Base-by-base conservation (phyloP, 805 yeast genomes). In the Zygoascus biomembranicola region DNA sequence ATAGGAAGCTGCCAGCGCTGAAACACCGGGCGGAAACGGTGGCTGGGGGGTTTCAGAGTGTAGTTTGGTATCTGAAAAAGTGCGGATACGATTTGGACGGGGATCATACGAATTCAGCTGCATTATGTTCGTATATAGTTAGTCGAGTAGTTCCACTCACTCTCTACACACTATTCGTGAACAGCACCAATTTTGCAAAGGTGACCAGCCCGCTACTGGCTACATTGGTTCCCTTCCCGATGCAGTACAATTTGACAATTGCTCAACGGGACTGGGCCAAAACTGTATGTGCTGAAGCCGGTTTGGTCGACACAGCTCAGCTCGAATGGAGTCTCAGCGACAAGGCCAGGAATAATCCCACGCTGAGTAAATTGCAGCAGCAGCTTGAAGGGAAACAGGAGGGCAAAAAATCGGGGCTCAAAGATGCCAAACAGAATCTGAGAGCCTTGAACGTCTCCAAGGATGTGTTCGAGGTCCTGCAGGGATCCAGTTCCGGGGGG, bases 171-270 rank as follows among this genome's bases (percentile, higher is more conserved):
- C 55, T 64, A 47, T 68, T 60, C 44, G 52, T 62, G 19, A 45
- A 61, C 32, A 49, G 55, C 16, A 58, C 57, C 31, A 68, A 66
- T 61, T 68, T 62, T 56, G 69, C 64, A 51, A 43, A 54, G 32
- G 55, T 64, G 9, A 64, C 64, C 8, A 55, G 71, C 8, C 69
- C 70, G 19, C 58, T 62, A n/a, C 60, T 68, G 47, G 57, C 68
- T 32, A 49, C 49, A 13, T 43, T 61, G 26, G 57, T 67, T 14
- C 67, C 69, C 18, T 68, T 68, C 52, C 72, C 72, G 6, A 66
- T 68, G 71, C 72, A 68, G 57, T 68, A 68, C 57, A 67, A 61
- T 47, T 60, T 61, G 19, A 63, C 70, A 2, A 45, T 67, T 16
- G 32, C 59, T 28, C 60, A 64, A 35, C 58, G 64, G 32, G 51